These are phyloP conservation scores for Sporobolomyces pararoseus DNA, from an alignment of 768 basidiomycete genomes.

Conservation along the genomic window DNA sequence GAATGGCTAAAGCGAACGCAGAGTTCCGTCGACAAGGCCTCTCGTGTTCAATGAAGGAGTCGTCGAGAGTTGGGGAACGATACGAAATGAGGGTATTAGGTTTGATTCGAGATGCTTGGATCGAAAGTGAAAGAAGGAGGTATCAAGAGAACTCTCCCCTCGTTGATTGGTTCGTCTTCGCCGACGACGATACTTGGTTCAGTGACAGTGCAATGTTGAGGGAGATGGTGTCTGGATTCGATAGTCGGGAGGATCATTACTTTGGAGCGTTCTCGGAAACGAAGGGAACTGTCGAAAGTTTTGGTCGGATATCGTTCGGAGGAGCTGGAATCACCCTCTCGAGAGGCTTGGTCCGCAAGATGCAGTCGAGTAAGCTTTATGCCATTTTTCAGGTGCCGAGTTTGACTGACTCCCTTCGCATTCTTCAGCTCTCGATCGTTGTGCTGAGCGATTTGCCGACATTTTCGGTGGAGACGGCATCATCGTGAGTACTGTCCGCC, in stretches of 20 bases:
- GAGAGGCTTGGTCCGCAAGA: conserved; percentile 27
- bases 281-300: conserved; percentile 12
- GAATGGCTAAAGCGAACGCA: conserved; percentile 19
- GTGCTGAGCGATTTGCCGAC: conserved; percentile 7
- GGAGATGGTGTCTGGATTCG: conserved; percentile 6
- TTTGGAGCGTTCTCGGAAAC: conserved; percentile 33
- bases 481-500: neutral
- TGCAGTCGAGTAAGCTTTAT: conserved; percentile 31
- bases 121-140: conserved; percentile 18
- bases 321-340: conserved; percentile 30
- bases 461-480: conserved; percentile 37
- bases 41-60: conserved; percentile 20
- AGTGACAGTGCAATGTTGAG: conserved; percentile 14
- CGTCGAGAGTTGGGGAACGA: conserved; percentile 6
- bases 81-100: conserved; percentile 35
- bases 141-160: conserved; percentile 13
- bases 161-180: conserved; percentile 39
- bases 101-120: conserved; percentile 27
- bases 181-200: conserved; percentile 40
- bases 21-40: conserved; percentile 4
- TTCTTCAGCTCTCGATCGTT: conserved; percentile 28
- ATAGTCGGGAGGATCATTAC: conserved; percentile 24
- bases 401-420: neutral
- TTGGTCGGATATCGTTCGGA: conserved; percentile 34
- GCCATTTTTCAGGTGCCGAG: too few species aligned